Evolutionary conservation across 768 basidiomycete genomes (phyloP).

Genomic region (Naganishia onofrii): DNA sequence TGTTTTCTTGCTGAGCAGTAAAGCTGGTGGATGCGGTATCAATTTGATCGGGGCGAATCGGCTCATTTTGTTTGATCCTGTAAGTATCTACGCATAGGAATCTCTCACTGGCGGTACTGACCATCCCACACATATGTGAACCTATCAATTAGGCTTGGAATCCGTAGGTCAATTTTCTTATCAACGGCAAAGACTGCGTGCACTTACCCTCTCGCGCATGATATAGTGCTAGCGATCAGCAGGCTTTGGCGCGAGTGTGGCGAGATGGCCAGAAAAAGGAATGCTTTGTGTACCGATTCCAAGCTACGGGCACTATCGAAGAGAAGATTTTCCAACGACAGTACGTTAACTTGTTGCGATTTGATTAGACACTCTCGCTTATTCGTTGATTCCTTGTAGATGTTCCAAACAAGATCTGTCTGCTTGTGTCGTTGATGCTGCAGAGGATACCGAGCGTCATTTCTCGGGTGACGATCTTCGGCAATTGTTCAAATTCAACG

Average conservation of each 20-base stretch:
- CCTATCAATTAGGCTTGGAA: conserved; percentile 31
- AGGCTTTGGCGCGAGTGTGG: conserved; percentile 97
- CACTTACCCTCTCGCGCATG: background rate
- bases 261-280: conserved; percentile 99
- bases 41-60: conserved; percentile 53
- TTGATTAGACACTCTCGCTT: background rate
- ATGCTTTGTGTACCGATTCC: conserved; percentile 98
- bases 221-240: conserved; percentile 86
- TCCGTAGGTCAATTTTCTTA: conserved; percentile 22
- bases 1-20: conserved; percentile 52
- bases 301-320: conserved; percentile 93
- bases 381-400: conserved; percentile 30
- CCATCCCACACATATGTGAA: background rate
- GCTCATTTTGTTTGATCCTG: conserved; percentile 57
- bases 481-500: conserved; percentile 87
- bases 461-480: conserved; percentile 85
- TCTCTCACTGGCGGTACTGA: background rate
- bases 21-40: conserved; percentile 54
- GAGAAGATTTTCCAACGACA: conserved; percentile 99
- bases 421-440: conserved; percentile 96
- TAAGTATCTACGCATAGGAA: too few species aligned
- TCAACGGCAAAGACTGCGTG: background rate
- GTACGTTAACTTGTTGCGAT: conserved; percentile 53
- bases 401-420: conserved; percentile 88
- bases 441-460: conserved; percentile 90